These are phyloP conservation scores for Cymbidium sinense DNA, from an alignment of 106 monocot species.

Conservation along the genomic window DNA sequence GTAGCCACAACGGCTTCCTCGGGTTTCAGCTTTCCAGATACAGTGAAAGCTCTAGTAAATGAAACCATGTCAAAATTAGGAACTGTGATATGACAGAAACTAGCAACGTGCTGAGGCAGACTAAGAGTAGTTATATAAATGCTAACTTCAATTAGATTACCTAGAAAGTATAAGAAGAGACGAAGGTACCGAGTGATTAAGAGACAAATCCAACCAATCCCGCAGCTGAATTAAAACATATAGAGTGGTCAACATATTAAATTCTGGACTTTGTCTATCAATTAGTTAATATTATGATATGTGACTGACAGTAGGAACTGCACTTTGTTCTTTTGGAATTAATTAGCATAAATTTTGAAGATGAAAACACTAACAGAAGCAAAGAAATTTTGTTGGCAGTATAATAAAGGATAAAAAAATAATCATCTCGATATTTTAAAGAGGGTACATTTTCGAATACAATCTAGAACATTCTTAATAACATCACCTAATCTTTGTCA, in stretches of 20 bases:
- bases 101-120: background rate
- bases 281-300: background rate
- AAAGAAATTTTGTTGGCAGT: background rate
- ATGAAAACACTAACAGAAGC: background rate
- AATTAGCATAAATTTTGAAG: background rate
- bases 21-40: constrained; percentile 87
- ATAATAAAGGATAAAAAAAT: background rate
- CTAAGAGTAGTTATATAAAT: background rate
- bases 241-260: background rate
- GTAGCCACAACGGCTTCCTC: constrained; percentile 97
- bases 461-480: background rate
- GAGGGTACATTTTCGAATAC: background rate
- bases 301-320: background rate
- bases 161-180: constrained; percentile 95
- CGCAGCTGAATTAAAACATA: constrained; percentile 51
- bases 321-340: background rate
- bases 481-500: background rate
- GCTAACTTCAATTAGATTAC: constrained; percentile 20
- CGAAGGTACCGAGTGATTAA: constrained; percentile 80
- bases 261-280: background rate
- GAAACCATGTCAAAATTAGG: constrained; percentile 2
- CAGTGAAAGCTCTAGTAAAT: constrained; percentile 63
- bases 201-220: constrained; percentile 94
- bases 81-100: background rate
- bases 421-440: background rate